phyloP scores from a whole-genome alignment of 192 early-diverging fungal genomes.

The Helicostylum pulchrum region DNA sequence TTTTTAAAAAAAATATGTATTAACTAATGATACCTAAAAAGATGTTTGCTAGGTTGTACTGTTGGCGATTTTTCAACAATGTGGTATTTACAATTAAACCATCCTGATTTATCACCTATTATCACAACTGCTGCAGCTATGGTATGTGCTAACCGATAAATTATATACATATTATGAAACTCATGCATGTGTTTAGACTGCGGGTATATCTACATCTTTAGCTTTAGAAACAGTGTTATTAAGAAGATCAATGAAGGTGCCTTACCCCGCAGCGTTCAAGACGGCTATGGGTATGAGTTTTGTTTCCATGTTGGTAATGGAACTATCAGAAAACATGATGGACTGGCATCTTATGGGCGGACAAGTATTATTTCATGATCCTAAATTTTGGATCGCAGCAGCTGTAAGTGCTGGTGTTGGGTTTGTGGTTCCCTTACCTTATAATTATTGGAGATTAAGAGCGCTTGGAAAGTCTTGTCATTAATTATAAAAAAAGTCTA shows the following conservation, averaged over 20 bases:
- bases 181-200: constrained; percentile 17
- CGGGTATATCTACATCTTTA: constrained; percentile 49
- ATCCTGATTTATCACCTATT: constrained; percentile 40
- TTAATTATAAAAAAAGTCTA: constrained; percentile 24
- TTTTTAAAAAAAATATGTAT: background rate
- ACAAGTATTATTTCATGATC: constrained; percentile 38
- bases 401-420: constrained; percentile 39
- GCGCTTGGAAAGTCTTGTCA: constrained; percentile 53
- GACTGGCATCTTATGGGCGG: constrained; percentile 54
- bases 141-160: constrained; percentile 11
- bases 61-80: constrained; percentile 49
- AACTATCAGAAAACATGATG: constrained; percentile 48
- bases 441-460: constrained; percentile 52
- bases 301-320: constrained; percentile 56
- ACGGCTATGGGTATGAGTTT: constrained; percentile 59
- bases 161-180: background rate
- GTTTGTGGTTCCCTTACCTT: constrained; percentile 52
- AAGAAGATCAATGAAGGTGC: constrained; percentile 32
- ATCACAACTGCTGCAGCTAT: constrained; percentile 43
- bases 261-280: constrained; percentile 36
- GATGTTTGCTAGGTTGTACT: constrained; percentile 56
- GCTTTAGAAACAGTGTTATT: constrained; percentile 47
- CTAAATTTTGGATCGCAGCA: constrained; percentile 46
- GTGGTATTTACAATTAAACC: constrained; percentile 47
- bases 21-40: background rate